These are phyloP conservation scores for Microthyrium microscopicum DNA, from an alignment of 2,329 filamentous ascomycete species.

Conservation along the genomic window DNA sequence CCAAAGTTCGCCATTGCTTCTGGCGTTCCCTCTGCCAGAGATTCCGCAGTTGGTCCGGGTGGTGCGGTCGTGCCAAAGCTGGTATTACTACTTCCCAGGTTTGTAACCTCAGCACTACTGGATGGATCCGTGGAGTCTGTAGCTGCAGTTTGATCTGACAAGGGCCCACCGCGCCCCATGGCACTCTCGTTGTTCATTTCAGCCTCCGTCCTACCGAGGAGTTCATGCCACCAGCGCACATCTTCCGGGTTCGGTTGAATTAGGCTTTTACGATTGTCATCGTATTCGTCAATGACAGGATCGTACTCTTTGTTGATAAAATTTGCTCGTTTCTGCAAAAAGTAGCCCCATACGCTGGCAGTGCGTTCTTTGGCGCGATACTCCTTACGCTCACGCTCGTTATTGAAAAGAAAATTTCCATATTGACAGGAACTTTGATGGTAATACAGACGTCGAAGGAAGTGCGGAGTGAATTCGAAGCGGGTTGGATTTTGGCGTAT, in stretches of 20 bases:
- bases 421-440: conserved; percentile 95
- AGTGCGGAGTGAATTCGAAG: conserved; percentile 94
- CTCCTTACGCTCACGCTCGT: conserved; percentile 70
- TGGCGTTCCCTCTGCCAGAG: too few relatives aligned
- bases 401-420: conserved; percentile 91
- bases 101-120: too few relatives aligned
- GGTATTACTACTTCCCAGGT: too few relatives aligned
- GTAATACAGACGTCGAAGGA: conserved; percentile 74
- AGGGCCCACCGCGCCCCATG: too few relatives aligned
- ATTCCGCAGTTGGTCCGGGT: too few relatives aligned
- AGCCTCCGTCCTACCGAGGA: conserved; percentile 69
- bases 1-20: too few relatives aligned
- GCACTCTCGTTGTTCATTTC: conserved; percentile 60
- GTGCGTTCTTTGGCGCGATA: conserved; percentile 53
- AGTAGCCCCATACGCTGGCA: conserved; percentile 90
- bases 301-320: conserved; percentile 77
- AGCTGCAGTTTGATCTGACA: too few relatives aligned
- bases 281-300: conserved; percentile 55
- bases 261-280: conserved; percentile 64
- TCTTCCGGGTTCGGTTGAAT: conserved; percentile 63
- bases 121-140: too few relatives aligned
- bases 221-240: conserved; percentile 84
- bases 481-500: conserved; percentile 69
- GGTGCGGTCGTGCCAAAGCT: too few relatives aligned
- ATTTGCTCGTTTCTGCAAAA: conserved; percentile 61